A percentile compares a stretch with the other conserved stretches of the same genome.
Conservation (phyloP, 306 rosid species). For the Inga leiocalycina region DNA sequence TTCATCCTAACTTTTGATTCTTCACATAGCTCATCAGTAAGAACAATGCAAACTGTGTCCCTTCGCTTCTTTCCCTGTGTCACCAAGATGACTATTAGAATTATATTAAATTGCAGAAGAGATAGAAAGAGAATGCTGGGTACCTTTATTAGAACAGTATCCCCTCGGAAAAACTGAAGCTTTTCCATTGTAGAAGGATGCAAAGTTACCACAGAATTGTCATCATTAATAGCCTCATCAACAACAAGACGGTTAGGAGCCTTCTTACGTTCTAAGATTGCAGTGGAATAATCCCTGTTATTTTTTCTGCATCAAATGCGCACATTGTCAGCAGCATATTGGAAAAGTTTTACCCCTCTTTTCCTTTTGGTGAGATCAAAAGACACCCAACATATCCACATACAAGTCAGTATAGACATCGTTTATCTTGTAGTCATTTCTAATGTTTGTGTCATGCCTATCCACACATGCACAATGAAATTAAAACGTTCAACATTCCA, state of each 20-base stretch:
- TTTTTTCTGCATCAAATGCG: conserved; percentile 43
- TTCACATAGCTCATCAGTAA: conserved; percentile 62
- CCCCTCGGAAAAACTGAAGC: conserved; percentile 60
- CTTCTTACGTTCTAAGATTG: conserved; percentile 66
- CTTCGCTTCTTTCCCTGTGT: conserved; percentile 63
- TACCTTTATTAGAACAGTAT: conserved; percentile 62
- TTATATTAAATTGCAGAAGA: not conserved
- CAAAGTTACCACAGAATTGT: conserved; percentile 61
- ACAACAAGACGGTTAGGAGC: conserved; percentile 70
- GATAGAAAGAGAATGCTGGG: not conserved
- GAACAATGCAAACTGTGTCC: conserved; percentile 67
- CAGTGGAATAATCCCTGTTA: conserved; percentile 55
- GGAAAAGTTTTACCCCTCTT: not conserved
- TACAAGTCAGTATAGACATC: not conserved
- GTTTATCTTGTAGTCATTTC: not conserved
- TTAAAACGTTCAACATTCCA: not conserved
- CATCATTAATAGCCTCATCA: conserved; percentile 63
- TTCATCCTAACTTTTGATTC: conserved; percentile 70
- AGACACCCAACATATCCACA: not conserved
- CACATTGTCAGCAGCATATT: not conserved
- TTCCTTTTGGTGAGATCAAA: not conserved
- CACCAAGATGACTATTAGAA: conserved; percentile 18
- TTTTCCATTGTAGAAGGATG: conserved; percentile 65
- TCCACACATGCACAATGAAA: not conserved
- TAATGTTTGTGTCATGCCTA: not conserved